Percentiles rank a stretch among this genome's conserved stretches.
Evolutionary conservation across 1,284 basidiomycete species (phyloP).

Genomic region (Hemileia vastatrix): DNA sequence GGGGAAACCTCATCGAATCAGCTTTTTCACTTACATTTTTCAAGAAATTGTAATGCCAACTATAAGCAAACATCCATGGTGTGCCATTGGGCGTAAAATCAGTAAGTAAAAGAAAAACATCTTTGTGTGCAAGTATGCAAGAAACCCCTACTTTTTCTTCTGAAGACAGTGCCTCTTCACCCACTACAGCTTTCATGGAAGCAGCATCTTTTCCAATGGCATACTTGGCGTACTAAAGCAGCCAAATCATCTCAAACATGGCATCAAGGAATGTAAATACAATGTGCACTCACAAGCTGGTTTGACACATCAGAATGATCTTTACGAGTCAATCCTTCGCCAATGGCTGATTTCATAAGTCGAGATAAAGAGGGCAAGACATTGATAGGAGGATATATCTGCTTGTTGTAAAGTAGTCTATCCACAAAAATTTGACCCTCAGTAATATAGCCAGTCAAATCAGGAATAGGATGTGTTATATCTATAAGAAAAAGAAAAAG

Average conservation of each 20-base stretch:
- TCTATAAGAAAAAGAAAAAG: constrained; percentile 60
- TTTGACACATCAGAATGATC: constrained; percentile 99
- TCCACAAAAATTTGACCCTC: constrained; percentile 99
- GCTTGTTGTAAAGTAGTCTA: constrained; percentile 81
- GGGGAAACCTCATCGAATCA: not conserved
- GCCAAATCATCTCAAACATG: not conserved
- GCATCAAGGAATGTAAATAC: constrained; percentile 10
- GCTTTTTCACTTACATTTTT: constrained; percentile 11
- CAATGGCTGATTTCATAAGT: constrained; percentile 99
- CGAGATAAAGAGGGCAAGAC: constrained; percentile 96
- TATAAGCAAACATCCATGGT: not conserved
- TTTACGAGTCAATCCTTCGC: constrained; percentile 90
- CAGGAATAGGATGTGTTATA: constrained; percentile 99
- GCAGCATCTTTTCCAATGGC: constrained; percentile 96
- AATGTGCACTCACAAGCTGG: constrained; percentile 60
- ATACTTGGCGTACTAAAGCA: constrained; percentile 79
- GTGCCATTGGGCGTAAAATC: not conserved
- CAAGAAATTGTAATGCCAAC: constrained; percentile 19
- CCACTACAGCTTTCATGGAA: constrained; percentile 98
- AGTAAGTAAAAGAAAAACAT: not conserved
- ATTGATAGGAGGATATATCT: constrained; percentile 99
- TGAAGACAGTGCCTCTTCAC: constrained; percentile 86
- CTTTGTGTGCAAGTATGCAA: not conserved
- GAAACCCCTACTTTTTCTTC: constrained; percentile 63
- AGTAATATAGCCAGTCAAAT: constrained; percentile 98